A percentile compares a stretch with the other conserved stretches of the same genome.
Evolutionary conservation across 208 protist genomes (phyloP).

Genomic region (Trichomonas gallinae): DNA sequence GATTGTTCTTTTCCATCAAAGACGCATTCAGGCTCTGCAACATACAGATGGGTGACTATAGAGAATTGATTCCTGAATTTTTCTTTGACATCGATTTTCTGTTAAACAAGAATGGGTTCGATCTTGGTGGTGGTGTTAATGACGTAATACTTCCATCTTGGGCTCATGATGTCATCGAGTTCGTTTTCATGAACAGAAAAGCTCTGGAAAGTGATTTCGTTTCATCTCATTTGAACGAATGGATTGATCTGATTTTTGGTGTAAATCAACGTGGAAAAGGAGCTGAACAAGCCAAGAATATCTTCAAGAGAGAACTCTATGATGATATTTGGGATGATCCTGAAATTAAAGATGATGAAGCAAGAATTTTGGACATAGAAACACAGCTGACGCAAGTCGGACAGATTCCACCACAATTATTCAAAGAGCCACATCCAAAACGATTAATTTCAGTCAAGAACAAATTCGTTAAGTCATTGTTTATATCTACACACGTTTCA

Average conservation of each 20-base stretch:
- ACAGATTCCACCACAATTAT: constrained; percentile 6
- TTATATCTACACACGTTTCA: too few relatives aligned
- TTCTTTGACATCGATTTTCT: constrained; percentile 49
- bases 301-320: neutral
- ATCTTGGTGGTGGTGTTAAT: constrained; percentile 31
- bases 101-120: constrained; percentile 38
- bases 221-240: neutral
- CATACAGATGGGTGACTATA: neutral
- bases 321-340: neutral
- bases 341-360: neutral
- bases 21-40: neutral
- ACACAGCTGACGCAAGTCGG: neutral
- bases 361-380: neutral
- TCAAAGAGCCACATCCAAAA: neutral
- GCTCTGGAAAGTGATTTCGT: neutral
- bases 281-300: neutral
- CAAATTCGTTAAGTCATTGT: neutral
- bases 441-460: neutral
- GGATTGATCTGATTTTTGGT: constrained; percentile 19
- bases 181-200: neutral
- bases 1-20: neutral
- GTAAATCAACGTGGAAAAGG: neutral
- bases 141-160: neutral
- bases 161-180: neutral
- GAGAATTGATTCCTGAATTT: constrained; percentile 52